Evolutionary conservation across 495 filamentous ascomycete species (phyloP).

Genomic region (Penicillium ochrochloron): DNA sequence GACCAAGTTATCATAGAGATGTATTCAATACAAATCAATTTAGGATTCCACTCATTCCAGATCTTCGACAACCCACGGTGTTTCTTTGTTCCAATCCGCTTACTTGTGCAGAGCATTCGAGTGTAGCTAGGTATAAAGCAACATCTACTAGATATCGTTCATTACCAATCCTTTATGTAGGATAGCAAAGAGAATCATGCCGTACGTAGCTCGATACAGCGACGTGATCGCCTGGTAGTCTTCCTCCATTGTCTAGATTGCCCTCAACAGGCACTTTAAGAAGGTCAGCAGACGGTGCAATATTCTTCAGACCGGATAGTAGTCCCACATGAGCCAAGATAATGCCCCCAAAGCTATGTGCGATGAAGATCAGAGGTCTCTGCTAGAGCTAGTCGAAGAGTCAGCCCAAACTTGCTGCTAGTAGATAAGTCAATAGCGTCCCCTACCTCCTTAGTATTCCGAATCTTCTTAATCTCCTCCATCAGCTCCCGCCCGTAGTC

Average conservation of each 20-base stretch:
- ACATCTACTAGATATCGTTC: constrained; percentile 27
- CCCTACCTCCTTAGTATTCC: constrained; percentile 5
- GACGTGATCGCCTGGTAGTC: constrained; percentile 26
- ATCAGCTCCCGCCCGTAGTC: constrained; percentile 6
- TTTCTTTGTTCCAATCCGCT: no score
- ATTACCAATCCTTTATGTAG: constrained; percentile 39
- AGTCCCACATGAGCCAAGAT: constrained; percentile 1
- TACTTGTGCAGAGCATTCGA: no score
- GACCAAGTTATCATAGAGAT: no score
- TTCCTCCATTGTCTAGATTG: neutral
- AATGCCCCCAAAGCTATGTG: constrained; percentile 2
- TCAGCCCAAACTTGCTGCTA: neutral
- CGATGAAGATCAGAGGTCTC: constrained; percentile 3
- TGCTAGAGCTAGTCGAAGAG: constrained; percentile 1
- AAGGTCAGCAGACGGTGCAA: neutral
- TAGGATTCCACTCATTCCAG: no score
- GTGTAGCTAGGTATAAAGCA: no score
- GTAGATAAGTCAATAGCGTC: neutral
- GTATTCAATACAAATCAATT: no score
- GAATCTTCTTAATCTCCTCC: constrained; percentile 8
- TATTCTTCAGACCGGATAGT: neutral
- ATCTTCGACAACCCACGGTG: no score
- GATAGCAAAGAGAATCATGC: constrained; percentile 39
- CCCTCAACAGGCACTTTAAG: neutral
- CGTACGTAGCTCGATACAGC: constrained; percentile 40